These are phyloP conservation scores for Mucor indicus DNA, from an alignment of 371 early-diverging fungal genomes.

Conservation along the genomic window DNA sequence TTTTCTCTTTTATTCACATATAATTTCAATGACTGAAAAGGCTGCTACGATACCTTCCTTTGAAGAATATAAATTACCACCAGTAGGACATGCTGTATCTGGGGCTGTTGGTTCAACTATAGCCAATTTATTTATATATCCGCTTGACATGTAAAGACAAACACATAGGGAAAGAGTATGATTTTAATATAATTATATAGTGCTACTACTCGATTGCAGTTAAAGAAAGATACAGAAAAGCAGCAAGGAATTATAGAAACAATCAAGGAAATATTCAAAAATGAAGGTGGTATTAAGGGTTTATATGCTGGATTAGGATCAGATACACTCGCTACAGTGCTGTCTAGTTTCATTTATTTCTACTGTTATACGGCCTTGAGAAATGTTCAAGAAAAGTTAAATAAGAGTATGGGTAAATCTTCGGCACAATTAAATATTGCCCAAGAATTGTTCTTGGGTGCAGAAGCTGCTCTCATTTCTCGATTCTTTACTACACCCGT, in stretches of 20 bases:
- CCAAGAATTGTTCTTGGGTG: constrained; percentile 60
- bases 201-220: constrained; percentile 42
- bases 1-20: too few relatives aligned
- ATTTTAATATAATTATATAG: constrained; percentile 18
- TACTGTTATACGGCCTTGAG: constrained; percentile 58
- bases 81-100: constrained; percentile 59
- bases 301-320: constrained; percentile 56
- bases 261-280: constrained; percentile 41
- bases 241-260: constrained; percentile 35
- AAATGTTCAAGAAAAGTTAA: constrained; percentile 53
- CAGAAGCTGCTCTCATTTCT: constrained; percentile 60
- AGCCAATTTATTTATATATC: constrained; percentile 59
- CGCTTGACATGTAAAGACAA: constrained; percentile 61
- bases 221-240: constrained; percentile 25
- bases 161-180: too few relatives aligned
- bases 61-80: constrained; percentile 55
- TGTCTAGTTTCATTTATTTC: constrained; percentile 62
- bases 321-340: constrained; percentile 54
- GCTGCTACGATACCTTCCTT: too few relatives aligned
- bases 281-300: constrained; percentile 52
- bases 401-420: constrained; percentile 32
- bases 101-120: constrained; percentile 60
- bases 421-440: constrained; percentile 48
- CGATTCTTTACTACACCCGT: constrained; percentile 60
- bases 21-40: too few relatives aligned